A percentile compares a stretch with the other conserved stretches of the same genome.
phyloP scores from a whole-genome alignment of 148 eudicot species.

The Mesembryanthemum crystallinum region DNA sequence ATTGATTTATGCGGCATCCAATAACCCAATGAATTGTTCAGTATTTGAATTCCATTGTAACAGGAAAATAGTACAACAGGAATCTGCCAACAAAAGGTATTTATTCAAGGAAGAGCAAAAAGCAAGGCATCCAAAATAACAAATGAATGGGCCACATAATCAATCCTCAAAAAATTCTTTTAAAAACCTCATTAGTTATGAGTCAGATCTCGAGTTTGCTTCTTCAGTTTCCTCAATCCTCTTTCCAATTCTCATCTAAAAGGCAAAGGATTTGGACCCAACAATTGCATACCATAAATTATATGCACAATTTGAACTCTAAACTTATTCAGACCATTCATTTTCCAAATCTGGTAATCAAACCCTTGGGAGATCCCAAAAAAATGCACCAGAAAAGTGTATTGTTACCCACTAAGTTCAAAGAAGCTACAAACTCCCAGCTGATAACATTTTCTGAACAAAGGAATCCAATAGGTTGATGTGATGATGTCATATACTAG shows the following conservation, averaged over 20 bases:
- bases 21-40: slow-evolving; percentile 3
- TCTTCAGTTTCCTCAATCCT: not conserved
- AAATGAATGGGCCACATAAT: slow-evolving; percentile 5
- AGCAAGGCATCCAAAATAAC: slow-evolving; percentile 21
- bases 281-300: slow-evolving; percentile 9
- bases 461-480: slow-evolving; percentile 15
- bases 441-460: not conserved
- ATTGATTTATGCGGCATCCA: slow-evolving; percentile 22
- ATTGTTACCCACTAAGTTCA: not conserved
- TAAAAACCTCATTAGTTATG: slow-evolving; percentile 17
- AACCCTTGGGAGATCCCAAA: not conserved
- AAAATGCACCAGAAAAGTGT: slow-evolving; percentile 1
- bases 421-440: slow-evolving; percentile 7
- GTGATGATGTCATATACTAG: slow-evolving; percentile 1
- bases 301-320: slow-evolving; percentile 9
- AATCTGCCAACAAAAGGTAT: slow-evolving; percentile 19
- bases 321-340: not conserved
- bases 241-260: slow-evolving; percentile 4
- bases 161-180: not conserved
- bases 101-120: slow-evolving; percentile 19
- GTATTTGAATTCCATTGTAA: slow-evolving; percentile 7
- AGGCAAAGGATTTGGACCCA: not conserved
- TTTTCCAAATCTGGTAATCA: not conserved
- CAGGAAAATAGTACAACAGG: slow-evolving; percentile 19
- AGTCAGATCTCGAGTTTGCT: slow-evolving; percentile 5